Evolutionary conservation across 257 asterid species (phyloP).

Genomic region (Linaria vulgaris): DNA sequence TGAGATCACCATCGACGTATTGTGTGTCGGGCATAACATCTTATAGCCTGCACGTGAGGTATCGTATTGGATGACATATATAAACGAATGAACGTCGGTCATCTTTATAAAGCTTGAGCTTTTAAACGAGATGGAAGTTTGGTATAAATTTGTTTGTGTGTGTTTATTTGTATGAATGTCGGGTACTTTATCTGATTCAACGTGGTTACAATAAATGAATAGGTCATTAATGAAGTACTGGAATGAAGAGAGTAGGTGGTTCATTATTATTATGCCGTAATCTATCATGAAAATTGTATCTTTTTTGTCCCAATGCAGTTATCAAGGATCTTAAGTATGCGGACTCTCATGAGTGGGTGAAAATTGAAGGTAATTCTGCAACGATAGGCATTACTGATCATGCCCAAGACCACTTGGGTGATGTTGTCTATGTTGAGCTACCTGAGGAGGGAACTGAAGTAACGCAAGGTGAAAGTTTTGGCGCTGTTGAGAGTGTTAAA

Average conservation of each 20-base stretch:
- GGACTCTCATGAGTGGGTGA: constrained; percentile 94
- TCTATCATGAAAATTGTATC: background rate
- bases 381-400: constrained; percentile 91
- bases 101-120: no score
- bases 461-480: constrained; percentile 73
- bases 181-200: background rate
- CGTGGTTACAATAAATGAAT: background rate
- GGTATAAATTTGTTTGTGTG: background rate
- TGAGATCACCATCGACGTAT: no score
- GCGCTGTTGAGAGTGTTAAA: constrained; percentile 97
- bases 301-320: constrained; percentile 47
- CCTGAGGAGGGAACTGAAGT: constrained; percentile 79
- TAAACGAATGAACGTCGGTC: no score
- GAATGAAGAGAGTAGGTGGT: background rate
- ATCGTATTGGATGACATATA: no score
- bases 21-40: no score
- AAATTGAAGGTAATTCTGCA: constrained; percentile 65
- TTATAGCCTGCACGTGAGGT: no score
- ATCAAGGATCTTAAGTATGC: constrained; percentile 83
- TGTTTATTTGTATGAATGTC: constrained; percentile 1
- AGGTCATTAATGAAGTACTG: background rate
- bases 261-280: background rate
- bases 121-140: no score
- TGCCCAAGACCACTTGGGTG: constrained; percentile 95
- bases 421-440: constrained; percentile 85